A percentile compares a stretch with the other conserved stretches of the same genome.
Evolutionary conservation across 345 rosid genomes (phyloP).

Genomic region (Salix udensis): DNA sequence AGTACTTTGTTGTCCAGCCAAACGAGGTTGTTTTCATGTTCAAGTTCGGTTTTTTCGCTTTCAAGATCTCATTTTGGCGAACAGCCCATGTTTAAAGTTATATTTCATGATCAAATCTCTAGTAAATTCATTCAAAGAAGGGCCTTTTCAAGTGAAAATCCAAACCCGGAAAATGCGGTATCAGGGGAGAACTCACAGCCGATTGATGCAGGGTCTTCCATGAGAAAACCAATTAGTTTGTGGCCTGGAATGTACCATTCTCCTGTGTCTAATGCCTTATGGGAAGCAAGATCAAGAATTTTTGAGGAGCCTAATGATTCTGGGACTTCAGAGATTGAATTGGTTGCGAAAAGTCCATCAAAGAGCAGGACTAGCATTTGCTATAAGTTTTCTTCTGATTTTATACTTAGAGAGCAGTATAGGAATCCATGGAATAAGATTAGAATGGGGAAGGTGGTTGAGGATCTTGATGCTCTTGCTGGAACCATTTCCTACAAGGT

Average conservation of each 20-base stretch:
- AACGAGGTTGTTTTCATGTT: no score
- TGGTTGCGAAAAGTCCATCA: conserved; percentile 51
- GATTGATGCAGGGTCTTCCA: conserved; percentile 79
- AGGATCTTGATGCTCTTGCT: conserved; percentile 95
- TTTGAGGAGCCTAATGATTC: conserved; percentile 41
- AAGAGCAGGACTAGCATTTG: conserved; percentile 66
- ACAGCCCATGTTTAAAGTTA: not conserved
- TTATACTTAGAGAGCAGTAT: conserved; percentile 69
- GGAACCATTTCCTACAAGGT: conserved; percentile 87
- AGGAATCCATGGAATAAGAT: conserved; percentile 85
- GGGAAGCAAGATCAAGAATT: conserved; percentile 79
- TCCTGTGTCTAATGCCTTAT: conserved; percentile 83
- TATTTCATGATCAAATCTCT: not conserved
- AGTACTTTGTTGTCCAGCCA: no score
- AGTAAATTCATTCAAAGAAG: conserved; percentile 14
- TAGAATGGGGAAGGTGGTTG: conserved; percentile 76
- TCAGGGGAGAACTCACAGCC: conserved; percentile 29
- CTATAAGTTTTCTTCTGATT: conserved; percentile 73
- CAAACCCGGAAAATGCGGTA: conserved; percentile 13
- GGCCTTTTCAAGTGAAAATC: conserved; percentile 22
- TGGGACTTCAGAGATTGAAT: conserved; percentile 24
- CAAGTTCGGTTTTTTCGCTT: no score
- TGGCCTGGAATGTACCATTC: conserved; percentile 99
- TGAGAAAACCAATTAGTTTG: conserved; percentile 70
- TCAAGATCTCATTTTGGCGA: no score